phyloP scores from a whole-genome alignment of 805 yeast species.

The Barnettozyma wickerhamii region DNA sequence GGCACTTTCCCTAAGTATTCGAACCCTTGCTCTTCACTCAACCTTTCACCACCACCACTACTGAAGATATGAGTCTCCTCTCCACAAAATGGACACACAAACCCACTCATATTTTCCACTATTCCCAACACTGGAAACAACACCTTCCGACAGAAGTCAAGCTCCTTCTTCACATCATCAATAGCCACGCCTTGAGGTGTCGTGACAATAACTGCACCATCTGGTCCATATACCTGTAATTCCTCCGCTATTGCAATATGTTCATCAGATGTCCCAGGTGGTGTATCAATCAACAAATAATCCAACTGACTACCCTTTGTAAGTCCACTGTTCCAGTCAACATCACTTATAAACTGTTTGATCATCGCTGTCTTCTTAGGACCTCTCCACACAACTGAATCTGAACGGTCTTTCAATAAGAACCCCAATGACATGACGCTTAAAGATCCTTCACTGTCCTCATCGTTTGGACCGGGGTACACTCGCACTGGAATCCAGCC shows the following conservation, averaged over 20 bases:
- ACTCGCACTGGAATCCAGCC: slow-evolving; percentile 90
- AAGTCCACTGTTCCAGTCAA: slow-evolving; percentile 68
- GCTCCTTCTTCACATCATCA: slow-evolving; percentile 91
- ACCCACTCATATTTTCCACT: slow-evolving; percentile 96
- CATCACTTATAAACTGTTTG: slow-evolving; percentile 86
- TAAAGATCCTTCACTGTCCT: slow-evolving; percentile 7
- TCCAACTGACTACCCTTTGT: slow-evolving; percentile 36
- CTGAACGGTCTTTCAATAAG: slow-evolving; percentile 75
- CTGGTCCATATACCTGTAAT: slow-evolving; percentile 63
- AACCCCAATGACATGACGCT: slow-evolving; percentile 86
- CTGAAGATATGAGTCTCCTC: slow-evolving; percentile 92
- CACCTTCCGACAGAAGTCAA: slow-evolving; percentile 87
- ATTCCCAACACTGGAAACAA: slow-evolving; percentile 77
- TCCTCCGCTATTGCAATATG: slow-evolving; percentile 97
- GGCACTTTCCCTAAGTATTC: slow-evolving; percentile 86
- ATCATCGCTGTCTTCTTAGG: slow-evolving; percentile 99
- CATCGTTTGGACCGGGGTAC: slow-evolving; percentile 27
- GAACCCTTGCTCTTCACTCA: slow-evolving; percentile 60
- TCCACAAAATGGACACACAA: slow-evolving; percentile 87
- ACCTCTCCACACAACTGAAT: slow-evolving; percentile 96
- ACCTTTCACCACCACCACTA: slow-evolving; percentile 80
- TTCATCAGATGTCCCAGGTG: slow-evolving; percentile 98
- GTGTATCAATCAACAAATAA: slow-evolving; percentile 88
- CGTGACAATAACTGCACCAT: slow-evolving; percentile 93
- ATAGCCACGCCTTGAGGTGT: slow-evolving; percentile 94